A percentile compares a stretch with the other conserved stretches of the same genome.
These are phyloP conservation scores for Fusarium scirpi DNA, from an alignment of 2,329 filamentous ascomycete genomes.

Conservation along the genomic window DNA sequence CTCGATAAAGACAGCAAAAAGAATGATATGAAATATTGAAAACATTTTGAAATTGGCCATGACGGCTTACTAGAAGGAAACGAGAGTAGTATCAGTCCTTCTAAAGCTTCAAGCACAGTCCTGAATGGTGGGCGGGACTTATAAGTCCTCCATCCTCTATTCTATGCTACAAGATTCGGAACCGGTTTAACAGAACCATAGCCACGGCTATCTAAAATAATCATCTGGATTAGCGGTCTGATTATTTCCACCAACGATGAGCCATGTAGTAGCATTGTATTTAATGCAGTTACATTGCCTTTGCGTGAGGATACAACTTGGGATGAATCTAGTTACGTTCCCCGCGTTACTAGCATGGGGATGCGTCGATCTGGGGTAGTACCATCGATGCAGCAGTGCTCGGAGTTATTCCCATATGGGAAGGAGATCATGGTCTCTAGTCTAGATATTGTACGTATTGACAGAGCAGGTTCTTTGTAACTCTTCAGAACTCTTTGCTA, in stretches of 20 bases:
- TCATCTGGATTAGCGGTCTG: not conserved
- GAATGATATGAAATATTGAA: not conserved
- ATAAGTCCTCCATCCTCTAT: not conserved
- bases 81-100: not conserved
- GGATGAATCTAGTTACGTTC: not conserved
- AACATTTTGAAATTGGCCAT: not conserved
- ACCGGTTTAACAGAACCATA: not conserved
- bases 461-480: not conserved
- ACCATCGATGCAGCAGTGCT: not conserved
- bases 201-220: not conserved
- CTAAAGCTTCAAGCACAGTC: not conserved
- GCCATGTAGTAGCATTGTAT: not conserved
- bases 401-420: conserved; percentile 3
- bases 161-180: not conserved
- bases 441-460: not conserved
- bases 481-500: not conserved
- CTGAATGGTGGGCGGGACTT: not conserved
- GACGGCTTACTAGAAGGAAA: not conserved
- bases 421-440: conserved; percentile 3
- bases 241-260: conserved; percentile 36
- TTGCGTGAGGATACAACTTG: not conserved
- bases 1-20: not conserved
- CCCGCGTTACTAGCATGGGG: conserved; percentile 13
- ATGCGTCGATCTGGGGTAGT: conserved; percentile 26
- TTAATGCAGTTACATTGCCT: not conserved